Evolutionary conservation across 2,329 filamentous ascomycete genomes (phyloP).

Genomic region (Neofusicoccum umdonicola): DNA sequence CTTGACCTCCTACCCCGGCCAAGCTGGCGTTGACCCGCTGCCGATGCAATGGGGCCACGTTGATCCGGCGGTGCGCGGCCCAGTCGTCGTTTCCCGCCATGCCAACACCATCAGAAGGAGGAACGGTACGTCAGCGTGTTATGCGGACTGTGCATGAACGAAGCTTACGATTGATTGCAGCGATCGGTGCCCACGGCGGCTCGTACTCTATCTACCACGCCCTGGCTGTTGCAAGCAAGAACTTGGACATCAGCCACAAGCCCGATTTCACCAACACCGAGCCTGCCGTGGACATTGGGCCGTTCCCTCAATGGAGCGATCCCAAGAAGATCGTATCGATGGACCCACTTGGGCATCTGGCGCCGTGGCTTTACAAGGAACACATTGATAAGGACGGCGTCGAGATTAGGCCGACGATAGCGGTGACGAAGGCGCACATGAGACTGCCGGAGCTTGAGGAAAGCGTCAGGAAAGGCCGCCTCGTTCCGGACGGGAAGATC

Average conservation of each 20-base stretch:
- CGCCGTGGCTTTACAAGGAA: conserved; percentile 79
- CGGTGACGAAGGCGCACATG: conserved; percentile 91
- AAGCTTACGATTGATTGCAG: conserved; percentile 31
- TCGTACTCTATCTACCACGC: conserved; percentile 97
- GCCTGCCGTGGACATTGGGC: conserved; percentile 84
- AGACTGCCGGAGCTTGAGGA: conserved; percentile 92
- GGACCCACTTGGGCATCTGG: conserved; percentile 89
- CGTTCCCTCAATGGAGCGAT: conserved; percentile 86
- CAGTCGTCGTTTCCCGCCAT: conserved; percentile 80
- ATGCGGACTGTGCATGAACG: not conserved
- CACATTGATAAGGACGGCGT: conserved; percentile 75
- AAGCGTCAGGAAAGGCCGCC: conserved; percentile 74
- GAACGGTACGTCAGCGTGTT: conserved; percentile 59
- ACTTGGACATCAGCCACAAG: conserved; percentile 78
- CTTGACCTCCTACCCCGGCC: conserved; percentile 84
- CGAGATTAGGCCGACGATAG: conserved; percentile 86
- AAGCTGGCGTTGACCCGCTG: conserved; percentile 90
- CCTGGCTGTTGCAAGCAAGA: conserved; percentile 85
- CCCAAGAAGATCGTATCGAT: conserved; percentile 95
- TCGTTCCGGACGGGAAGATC: conserved; percentile 81
- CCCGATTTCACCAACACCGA: conserved; percentile 82
- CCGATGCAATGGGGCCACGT: conserved; percentile 82
- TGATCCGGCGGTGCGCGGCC: conserved; percentile 73
- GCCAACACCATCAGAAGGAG: conserved; percentile 73
- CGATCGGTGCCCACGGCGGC: conserved; percentile 73